Evolutionary conservation across 2,329 filamentous ascomycete species (phyloP).

Genomic region (Fusarium nurragi): DNA sequence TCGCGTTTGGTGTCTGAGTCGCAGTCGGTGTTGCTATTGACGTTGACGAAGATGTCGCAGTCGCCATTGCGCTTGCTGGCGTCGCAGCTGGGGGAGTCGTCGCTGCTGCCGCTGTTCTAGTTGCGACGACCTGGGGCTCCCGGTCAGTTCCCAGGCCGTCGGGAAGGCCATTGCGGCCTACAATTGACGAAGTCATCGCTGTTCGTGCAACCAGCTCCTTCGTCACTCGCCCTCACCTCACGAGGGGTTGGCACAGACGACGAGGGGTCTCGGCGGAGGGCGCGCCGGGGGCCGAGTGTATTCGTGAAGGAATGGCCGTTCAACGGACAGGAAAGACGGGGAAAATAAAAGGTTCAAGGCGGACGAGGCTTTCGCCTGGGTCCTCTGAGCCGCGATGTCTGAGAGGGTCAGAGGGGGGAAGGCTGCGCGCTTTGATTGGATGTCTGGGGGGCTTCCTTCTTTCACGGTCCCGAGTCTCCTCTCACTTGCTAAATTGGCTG

Average conservation of each 20-base stretch:
- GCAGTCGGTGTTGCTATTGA: constrained; percentile 18
- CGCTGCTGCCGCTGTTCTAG: constrained; percentile 19
- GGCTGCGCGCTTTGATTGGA: constrained; percentile 41
- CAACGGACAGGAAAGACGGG: constrained; percentile 27
- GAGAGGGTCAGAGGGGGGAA: constrained; percentile 38
- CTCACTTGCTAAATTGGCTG: constrained; percentile 30
- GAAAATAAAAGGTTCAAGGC: constrained; percentile 44
- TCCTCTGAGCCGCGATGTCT: constrained; percentile 45
- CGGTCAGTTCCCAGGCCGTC: constrained; percentile 35
- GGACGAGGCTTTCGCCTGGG: constrained; percentile 44
- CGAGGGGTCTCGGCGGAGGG: constrained; percentile 33
- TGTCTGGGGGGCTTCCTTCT: constrained; percentile 22
- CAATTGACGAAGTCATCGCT: constrained; percentile 71
- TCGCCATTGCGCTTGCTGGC: constrained; percentile 22
- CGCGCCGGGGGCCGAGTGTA: constrained; percentile 29
- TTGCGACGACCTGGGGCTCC: constrained; percentile 39
- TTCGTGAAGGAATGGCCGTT: constrained; percentile 33
- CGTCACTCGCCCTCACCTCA: constrained; percentile 52
- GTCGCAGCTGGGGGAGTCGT: constrained; percentile 11
- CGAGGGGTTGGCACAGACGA: constrained; percentile 32
- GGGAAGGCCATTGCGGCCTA: constrained; percentile 49
- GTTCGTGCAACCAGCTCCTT: constrained; percentile 64
- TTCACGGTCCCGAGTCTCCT: constrained; percentile 33
- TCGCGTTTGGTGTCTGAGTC: constrained; percentile 19
- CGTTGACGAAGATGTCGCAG: constrained; percentile 4